Evolutionary conservation across 1,284 basidiomycete species (phyloP).

Genomic region (Gymnopus androsaceus): DNA sequence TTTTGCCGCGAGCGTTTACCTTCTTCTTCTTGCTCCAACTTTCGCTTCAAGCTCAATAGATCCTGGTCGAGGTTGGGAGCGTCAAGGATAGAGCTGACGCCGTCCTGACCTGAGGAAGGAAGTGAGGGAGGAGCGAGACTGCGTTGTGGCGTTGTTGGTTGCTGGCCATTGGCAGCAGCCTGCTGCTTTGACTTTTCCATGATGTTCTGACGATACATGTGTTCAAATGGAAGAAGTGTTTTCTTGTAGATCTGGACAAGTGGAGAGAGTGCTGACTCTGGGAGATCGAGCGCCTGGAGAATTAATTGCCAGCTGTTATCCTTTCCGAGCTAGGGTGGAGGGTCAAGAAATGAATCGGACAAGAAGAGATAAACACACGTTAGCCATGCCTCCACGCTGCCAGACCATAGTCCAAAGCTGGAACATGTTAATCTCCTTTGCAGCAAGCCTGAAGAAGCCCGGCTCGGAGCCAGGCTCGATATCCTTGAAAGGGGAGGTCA

Average conservation of each 20-base stretch:
- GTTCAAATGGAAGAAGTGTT: conserved; percentile 70
- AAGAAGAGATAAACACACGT: conserved; percentile 42
- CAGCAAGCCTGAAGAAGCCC: conserved; percentile 67
- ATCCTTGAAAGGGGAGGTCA: conserved; percentile 59
- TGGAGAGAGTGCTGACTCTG: conserved; percentile 54
- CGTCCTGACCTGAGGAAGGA: not conserved
- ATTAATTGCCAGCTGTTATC: conserved; percentile 49
- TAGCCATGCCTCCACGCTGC: conserved; percentile 56
- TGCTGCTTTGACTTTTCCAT: conserved; percentile 59
- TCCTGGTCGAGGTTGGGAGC: conserved; percentile 49
- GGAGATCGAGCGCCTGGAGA: conserved; percentile 61
- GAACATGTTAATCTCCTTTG: conserved; percentile 79
- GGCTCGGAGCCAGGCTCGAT: conserved; percentile 61
- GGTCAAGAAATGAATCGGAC: conserved; percentile 25
- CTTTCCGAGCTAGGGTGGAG: conserved; percentile 24
- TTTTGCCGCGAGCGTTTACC: conserved; percentile 69
- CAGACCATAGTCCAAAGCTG: conserved; percentile 64
- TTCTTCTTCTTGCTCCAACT: conserved; percentile 68
- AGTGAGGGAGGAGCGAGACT: not conserved
- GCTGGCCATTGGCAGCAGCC: conserved; percentile 21
- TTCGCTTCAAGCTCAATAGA: conserved; percentile 64
- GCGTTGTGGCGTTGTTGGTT: conserved; percentile 11
- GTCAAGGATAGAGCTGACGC: conserved; percentile 26
- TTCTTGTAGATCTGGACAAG: conserved; percentile 58
- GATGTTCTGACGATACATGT: conserved; percentile 61